Base-by-base conservation (phyloP, 1,139 yeast species). In the Dujonia santamariae region DNA sequence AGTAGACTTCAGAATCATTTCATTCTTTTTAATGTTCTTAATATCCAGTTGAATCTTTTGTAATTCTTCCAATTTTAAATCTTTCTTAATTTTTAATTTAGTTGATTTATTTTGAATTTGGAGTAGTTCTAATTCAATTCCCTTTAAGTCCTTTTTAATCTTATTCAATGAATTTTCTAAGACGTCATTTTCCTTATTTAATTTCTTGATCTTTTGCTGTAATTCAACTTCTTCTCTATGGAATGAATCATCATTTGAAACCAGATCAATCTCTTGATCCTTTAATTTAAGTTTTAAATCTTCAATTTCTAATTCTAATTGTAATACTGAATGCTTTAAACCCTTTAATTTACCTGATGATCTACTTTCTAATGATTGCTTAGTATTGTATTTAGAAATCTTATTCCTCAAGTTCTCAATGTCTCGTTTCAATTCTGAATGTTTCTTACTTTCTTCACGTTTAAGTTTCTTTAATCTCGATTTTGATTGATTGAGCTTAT, bases 391-490 rank as follows among this genome's bases (percentile, higher is more conserved):
- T 33, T 74, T 72, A 7, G 65, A 56, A 4, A 78, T 68, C 44
- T 75, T 75, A 17, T 56, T 61, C 45, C 72, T 75, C 38, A 80
- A 58, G 33, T 57, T 58, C 27, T 80, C 87, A 46, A 80, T 79
- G 35, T 79, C 85, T 40, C 70, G 68, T 43, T 73, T 75, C 34
- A 75, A 54, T 4, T 79, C 73, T 11, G 67, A 53, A 18, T 75
- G 54, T 46, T 70, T 71, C 45, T 78, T 80, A 43, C 72, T 68
- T 49, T 80, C 77, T 37, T 83, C 90, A 41, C 70, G 74, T 51
- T 80, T 80, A 37, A 72, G 59, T 45, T 80, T 82, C 53, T 76
- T 80, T 45, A 76, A 52, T 39, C 72, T 74, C 4, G 60, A 42
- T 45, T 71, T 73, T 39, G 76, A 75, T 31, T 70, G 66, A 21